phyloP scores from a whole-genome alignment of 2,329 filamentous ascomycete species.

The Phaeosphaeria sp. region DNA sequence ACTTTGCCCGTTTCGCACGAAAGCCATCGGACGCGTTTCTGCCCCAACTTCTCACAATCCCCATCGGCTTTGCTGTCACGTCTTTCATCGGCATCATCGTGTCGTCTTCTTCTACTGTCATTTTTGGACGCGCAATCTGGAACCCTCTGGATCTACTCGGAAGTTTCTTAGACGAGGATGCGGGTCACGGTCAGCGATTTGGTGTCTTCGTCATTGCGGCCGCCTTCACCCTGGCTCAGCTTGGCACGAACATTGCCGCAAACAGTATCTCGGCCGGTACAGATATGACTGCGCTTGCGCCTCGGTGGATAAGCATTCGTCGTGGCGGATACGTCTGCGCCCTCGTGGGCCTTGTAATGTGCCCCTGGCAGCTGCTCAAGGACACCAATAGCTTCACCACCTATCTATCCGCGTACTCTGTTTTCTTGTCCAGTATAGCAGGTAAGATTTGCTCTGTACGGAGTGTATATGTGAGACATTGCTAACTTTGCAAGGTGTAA shows the following conservation, averaged over 20 bases:
- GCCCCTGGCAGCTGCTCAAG: constrained; percentile 81
- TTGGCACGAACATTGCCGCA: constrained; percentile 87
- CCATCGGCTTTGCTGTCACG: constrained; percentile 66
- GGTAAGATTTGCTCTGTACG: no score
- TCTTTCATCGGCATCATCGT: constrained; percentile 75
- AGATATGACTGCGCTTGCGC: constrained; percentile 80
- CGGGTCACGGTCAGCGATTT: constrained; percentile 50
- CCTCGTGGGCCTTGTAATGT: constrained; percentile 80
- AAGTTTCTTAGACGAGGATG: constrained; percentile 50
- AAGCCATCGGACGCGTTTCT: constrained; percentile 79
- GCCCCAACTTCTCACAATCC: constrained; percentile 71
- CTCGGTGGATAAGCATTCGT: constrained; percentile 82
- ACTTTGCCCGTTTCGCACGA: constrained; percentile 83
- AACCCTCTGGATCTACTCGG: constrained; percentile 51
- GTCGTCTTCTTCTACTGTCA: constrained; percentile 54
- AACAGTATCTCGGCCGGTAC: constrained; percentile 86
- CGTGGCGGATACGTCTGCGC: constrained; percentile 89
- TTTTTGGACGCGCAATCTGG: constrained; percentile 51
- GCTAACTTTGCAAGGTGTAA: no score
- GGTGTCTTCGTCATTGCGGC: constrained; percentile 63
- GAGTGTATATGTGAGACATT: no score
- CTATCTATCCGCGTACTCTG: constrained; percentile 89
- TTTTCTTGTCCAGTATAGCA: constrained; percentile 92
- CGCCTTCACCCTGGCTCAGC: constrained; percentile 70
- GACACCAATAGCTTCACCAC: constrained; percentile 84